Evolutionary conservation across 208 protist species (phyloP), one percentile per base, ranked within the genome.

Genomic region (Acanthamoeba rhysodes): DNA sequence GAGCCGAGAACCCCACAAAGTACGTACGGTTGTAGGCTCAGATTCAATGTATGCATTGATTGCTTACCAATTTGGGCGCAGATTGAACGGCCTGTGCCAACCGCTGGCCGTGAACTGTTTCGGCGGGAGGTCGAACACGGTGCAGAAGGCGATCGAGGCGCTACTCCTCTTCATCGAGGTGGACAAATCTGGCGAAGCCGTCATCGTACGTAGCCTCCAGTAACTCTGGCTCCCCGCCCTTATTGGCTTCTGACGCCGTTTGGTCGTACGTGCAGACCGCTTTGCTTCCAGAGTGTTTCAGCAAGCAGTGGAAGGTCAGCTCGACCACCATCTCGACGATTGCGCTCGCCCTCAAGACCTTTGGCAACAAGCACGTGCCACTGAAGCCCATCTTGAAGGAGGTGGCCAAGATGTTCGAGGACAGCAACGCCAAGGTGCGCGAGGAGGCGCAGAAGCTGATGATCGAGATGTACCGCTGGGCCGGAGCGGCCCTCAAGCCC

Each of bases 381-480:
- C 41, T 94, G 27, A 94, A 94, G 72, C 90, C 90, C 24, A 94
- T 94, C 53, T 34, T 94, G 18, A 78, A 78, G 41, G 50, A 94
- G n/a, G 50, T 84, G 45, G 37, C 70, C 64, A 94, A 94, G 90
- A 84, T 84, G 68, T 94, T 94, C 32, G 90, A 94, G 45, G 68
- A 94, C 90, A 94, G 90, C 72, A 82, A 94, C 90, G 70, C 62
- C 41, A 82, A 68, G 29, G 62, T 94, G 68, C 62, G 90, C 29
- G 90, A 94, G 34, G 90, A 94, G 32, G 90, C 90, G 34, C 90
- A 94, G 53, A 82, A 76, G 55, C 72, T 94, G 90, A 41, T 84
- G n/a, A 82, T 94, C 53, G 90, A 94, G 66, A 94, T 94, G 48
- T 94, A 94, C n/a, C 90, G 90, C 64, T 94, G 90, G 90, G 90